Evolutionary conservation across 202 grass and related monocot species (phyloP).

Genomic region (Setaria italica): DNA sequence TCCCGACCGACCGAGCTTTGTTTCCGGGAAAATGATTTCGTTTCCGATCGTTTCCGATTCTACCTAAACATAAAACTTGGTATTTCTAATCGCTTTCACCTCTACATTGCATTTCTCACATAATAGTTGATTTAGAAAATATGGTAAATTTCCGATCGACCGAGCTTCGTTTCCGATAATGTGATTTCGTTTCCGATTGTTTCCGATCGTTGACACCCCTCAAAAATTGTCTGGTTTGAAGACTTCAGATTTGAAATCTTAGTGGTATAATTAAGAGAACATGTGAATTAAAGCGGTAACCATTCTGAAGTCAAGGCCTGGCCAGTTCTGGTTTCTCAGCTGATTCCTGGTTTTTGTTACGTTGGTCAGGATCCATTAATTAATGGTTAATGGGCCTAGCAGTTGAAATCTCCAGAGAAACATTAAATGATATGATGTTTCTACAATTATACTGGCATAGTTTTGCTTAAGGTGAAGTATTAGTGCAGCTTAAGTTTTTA

Average conservation of each 20-base stretch:
- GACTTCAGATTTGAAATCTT: not conserved
- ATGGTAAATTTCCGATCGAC: no score
- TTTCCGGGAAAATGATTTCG: no score
- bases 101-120: no score
- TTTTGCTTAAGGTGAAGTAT: not conserved
- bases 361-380: not conserved
- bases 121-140: no score
- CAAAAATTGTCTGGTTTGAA: not conserved
- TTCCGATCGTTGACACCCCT: not conserved
- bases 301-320: not conserved
- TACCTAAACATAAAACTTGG: no score
- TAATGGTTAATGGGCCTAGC: not conserved
- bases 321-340: no score
- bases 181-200: no score
- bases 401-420: not conserved
- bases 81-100: no score
- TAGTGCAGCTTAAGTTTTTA: not conserved
- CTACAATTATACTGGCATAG: not conserved
- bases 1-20: no score
- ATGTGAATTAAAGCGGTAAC: not conserved
- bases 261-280: not conserved
- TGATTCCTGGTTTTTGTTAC: not conserved
- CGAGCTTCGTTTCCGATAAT: no score
- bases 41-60: no score
- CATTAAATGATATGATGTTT: conserved; percentile 1